Percentiles rank a stretch among this genome's conserved stretches.
These are phyloP conservation scores for Suillus luteus DNA, from an alignment of 768 basidiomycete genomes.

Conservation along the genomic window DNA sequence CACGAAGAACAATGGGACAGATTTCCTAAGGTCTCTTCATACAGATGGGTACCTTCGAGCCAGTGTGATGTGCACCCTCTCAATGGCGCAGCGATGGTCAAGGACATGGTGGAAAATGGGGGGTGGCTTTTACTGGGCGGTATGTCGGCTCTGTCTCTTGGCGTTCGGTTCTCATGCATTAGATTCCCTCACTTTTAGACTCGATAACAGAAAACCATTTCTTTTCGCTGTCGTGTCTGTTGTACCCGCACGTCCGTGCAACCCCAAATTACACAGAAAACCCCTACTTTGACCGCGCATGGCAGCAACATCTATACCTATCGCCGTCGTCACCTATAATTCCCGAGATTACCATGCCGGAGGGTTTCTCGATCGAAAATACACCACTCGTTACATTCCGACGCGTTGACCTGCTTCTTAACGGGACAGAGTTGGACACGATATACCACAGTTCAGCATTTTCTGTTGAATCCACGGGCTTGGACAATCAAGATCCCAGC, in stretches of 20 bases:
- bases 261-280: constrained; percentile 60
- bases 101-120: constrained; percentile 64
- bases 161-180: constrained; percentile 1
- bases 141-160: constrained; percentile 27
- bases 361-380: constrained; percentile 51
- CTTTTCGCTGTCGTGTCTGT: constrained; percentile 67
- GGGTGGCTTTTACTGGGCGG: constrained; percentile 72
- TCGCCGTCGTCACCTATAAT: constrained; percentile 47
- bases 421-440: constrained; percentile 46
- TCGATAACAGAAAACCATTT: constrained; percentile 75
- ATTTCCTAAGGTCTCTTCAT: constrained; percentile 55
- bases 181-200: constrained; percentile 37
- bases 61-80: constrained; percentile 46
- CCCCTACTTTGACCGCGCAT: constrained; percentile 59
- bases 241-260: constrained; percentile 67
- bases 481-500: constrained; percentile 17
- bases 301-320: constrained; percentile 67
- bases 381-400: constrained; percentile 71
- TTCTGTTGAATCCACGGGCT: constrained; percentile 18
- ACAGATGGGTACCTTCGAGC: constrained; percentile 53
- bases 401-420: constrained; percentile 61
- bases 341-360: constrained; percentile 44
- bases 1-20: constrained; percentile 47
- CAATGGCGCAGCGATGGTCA: constrained; percentile 46
- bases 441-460: constrained; percentile 40